Base-by-base conservation (phyloP, 306 rosid genomes). In the Dalbergia oliveri region DNA sequence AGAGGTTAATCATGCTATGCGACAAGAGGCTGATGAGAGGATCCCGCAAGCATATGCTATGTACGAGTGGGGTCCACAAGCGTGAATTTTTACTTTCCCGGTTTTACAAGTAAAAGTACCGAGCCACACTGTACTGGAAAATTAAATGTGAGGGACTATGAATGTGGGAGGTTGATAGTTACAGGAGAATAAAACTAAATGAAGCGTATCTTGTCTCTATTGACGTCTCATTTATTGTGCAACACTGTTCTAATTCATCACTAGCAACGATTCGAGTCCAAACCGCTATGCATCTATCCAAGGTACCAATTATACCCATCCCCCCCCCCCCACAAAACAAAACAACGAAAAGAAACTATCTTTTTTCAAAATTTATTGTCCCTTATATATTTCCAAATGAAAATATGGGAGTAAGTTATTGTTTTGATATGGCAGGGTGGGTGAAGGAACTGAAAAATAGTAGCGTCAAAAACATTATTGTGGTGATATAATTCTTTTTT, bases 1-100 rank as follows among this genome's bases (percentile, higher is more conserved):
- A 0, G n/a, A 23, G 33, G 41, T 31, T 15, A n/a, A 63, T 75
- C 19, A 63, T 16, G 62, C 21, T 23, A 59, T 26, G 44, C 11
- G 78, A 74, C 78, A 74, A 73, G 14, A 70, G 7, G 31, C 59
- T 23, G 4, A 23, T 14, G 56, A 13, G 41, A 37, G 81, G 35
- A 54, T 56, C 34, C 18, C 45, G 5, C 10, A 14, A 9, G 82
- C 19, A 23, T 64, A 69, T 44, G 65, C 44, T 6, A 26, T 21
- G 23, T 21, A 21, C 4, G 14, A 19, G 33, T 69, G 72, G 71
- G 78, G 78, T 61, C 77, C 77, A 60, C 18, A 45, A 35, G 14
- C 21, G 66, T 65, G 13, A 50, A 45, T 75, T 37, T 0, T 0
- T 63, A 4, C 8, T 35, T 15, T 77, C 58, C 45, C 13, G 0